Percentiles rank a stretch among this genome's conserved stretches.
Evolutionary conservation across 139 green algal species (phyloP).

Genomic region (Coelastrella sp.): DNA sequence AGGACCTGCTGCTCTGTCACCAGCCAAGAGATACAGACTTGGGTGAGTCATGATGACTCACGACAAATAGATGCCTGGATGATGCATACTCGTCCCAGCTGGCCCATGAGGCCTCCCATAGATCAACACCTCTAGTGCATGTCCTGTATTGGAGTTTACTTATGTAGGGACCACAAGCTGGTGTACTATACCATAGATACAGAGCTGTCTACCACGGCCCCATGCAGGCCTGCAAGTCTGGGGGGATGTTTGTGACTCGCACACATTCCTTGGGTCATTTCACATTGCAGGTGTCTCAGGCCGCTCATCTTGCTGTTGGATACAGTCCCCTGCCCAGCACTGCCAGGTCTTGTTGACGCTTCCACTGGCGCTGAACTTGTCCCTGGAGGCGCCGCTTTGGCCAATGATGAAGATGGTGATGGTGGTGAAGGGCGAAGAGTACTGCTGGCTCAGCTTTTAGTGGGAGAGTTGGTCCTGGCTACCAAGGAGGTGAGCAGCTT

Average conservation of each 20-base stretch:
- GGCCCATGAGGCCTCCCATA: too few relatives aligned
- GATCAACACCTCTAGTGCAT: too few relatives aligned
- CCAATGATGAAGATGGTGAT: constrained; percentile 5
- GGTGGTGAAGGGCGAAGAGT: neutral
- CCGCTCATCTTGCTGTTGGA: constrained; percentile 61
- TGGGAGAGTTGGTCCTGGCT: constrained; percentile 93
- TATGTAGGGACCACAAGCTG: too few relatives aligned
- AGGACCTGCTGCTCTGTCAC: constrained; percentile 52
- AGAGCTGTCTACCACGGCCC: too few relatives aligned
- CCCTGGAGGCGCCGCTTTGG: constrained; percentile 13
- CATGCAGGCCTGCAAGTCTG: too few relatives aligned
- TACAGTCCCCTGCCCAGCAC: constrained; percentile 8
- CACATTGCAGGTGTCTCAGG: constrained; percentile 44
- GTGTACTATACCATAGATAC: too few relatives aligned
- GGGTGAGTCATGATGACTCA: too few relatives aligned
- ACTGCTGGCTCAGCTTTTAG: constrained; percentile 61
- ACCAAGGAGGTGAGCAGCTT: constrained; percentile 93
- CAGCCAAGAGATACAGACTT: constrained; percentile 89
- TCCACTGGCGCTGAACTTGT: neutral
- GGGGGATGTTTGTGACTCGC: too few relatives aligned
- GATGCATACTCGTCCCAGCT: too few relatives aligned
- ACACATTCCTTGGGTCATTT: neutral
- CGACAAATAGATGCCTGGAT: too few relatives aligned
- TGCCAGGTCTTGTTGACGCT: constrained; percentile 6
- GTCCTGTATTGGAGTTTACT: too few relatives aligned